Evolutionary conservation across 2,329 filamentous ascomycete genomes (phyloP), one percentile per base, ranked within the genome.

Genomic region (Teratosphaeria pseudoeucalypti): DNA sequence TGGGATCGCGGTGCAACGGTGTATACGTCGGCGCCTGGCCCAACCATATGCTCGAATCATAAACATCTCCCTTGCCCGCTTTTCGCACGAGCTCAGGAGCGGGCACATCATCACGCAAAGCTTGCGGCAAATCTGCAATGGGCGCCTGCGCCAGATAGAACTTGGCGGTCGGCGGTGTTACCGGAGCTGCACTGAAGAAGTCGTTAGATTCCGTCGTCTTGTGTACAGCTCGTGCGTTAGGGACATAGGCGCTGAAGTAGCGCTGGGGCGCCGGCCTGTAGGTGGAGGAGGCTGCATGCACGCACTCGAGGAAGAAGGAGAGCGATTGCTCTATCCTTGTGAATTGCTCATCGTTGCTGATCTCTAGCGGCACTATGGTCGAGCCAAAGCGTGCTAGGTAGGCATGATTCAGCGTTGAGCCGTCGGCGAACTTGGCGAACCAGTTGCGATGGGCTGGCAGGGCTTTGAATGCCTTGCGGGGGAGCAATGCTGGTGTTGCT

Each of bases 1-100:
- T 97, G 0, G 94, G 94, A 68, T 99, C 94, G 58, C 88, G 84
- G 73, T 99, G 94, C 2, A 96, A 78, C 3, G 94, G 91, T 0
- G 94, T 96, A 66, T 90, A 91, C 0, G 92, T 96, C 0, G 90
- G 90, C 47, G 90, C 85, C 14, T 87, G 78, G 0, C 94, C 94
- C 12, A 97, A 81, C 92, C 92, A 99, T 52, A 97, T 78, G 66
- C 89, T 95, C 0, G 88, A 86, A 66, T 81, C 83, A 71, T 97
- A 96, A n/a, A 96, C 75, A 71, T 96, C 92, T 2, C 90, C 90
- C 65, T 82, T 87, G 0, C 89, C 89, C 1, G 83, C 81, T 6
- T 76, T 70, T 3, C 69, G 72, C 3, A 95, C 84, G 3, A 92
- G 68, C 0, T 78, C 71, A 0, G 91, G 92, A 0, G 81, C 81